Evolutionary conservation across 331 rosid genomes (phyloP), one percentile per base, ranked within the genome.

Genomic region (Prunus yedoensis): DNA sequence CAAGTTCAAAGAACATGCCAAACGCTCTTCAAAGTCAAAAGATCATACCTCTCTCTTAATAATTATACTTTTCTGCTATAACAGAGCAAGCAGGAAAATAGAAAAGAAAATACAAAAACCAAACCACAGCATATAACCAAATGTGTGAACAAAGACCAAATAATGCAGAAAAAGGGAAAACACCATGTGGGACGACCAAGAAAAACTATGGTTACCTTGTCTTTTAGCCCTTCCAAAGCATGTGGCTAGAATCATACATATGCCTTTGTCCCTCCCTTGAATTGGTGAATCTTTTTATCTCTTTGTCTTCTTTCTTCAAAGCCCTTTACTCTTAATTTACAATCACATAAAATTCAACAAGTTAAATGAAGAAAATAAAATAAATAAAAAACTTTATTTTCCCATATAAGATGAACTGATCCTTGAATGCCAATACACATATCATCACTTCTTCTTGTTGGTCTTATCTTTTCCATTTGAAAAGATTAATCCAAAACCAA

Each of bases 401-500:
- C 43, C 43, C 43, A 38, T 38, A 38, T 38, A 38, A 38, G 43
- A 38, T 38, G 43, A 38, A 38, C 43, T 38, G 43, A 38, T 38
- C 43, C 8, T 38, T 38, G 43, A 38, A 38, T 38, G 43, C 25
- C 70, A 73, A 68, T 68, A 73, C 32, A 20, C 14, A 58, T 65
- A 71, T 75, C 15, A 20, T 81, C 83, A 86, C 81, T 91, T 88
- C 74, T 88, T 93, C 89, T 84, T 93, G 79, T 70, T 93, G 78
- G 73, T 85, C 80, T 85, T 89, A 67, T 83, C 89, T 74, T 80
- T 90, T 54, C 74, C 86, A 82, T 68, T 85, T 73, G 93, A 87
- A 87, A 93, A 91, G 77, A 93, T 85, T 68, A 91, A 89, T 13
- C 91, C 89, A 18, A 93, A 77, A 62, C 97, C 93, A 73, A 91